Conservation (phyloP, 495 filamentous ascomycete species). For the Neurospora sp. region DNA sequence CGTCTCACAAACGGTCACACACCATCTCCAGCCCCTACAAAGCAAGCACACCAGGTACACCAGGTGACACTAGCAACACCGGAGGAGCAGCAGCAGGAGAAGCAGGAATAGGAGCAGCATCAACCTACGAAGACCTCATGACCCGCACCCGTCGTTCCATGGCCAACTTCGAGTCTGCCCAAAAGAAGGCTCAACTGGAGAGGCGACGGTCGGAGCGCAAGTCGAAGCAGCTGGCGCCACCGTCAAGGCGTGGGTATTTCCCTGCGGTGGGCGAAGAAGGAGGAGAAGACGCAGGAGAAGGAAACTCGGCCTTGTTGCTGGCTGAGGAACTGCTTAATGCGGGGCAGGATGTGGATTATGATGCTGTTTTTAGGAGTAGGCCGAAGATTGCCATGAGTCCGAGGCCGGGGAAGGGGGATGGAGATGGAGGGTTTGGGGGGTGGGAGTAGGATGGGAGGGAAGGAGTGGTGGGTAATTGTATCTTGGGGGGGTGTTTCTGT, state of each 20-base stretch:
- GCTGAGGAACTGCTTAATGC: slow-evolving; percentile 21
- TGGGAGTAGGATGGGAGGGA: not conserved
- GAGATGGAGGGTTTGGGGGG: slow-evolving; percentile 2
- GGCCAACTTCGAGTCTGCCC: slow-evolving; percentile 47
- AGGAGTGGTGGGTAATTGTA: not conserved
- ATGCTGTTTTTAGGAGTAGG: slow-evolving; percentile 75
- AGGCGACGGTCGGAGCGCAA: slow-evolving; percentile 42
- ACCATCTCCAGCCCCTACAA: slow-evolving; percentile 10
- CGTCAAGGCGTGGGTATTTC: slow-evolving; percentile 22
- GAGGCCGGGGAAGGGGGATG: slow-evolving; percentile 36
- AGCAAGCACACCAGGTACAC: not conserved
- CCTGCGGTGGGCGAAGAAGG: slow-evolving; percentile 29
- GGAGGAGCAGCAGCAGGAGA: not conserved
- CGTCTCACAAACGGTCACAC: slow-evolving; percentile 15
- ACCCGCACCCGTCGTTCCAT: slow-evolving; percentile 79
- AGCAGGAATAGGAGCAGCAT: not conserved
- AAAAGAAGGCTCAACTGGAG: slow-evolving; percentile 45
- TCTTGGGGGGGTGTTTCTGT: not conserved
- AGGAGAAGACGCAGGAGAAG: not conserved
- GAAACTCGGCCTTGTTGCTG: slow-evolving; percentile 16
- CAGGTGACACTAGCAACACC: not conserved
- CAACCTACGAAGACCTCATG: slow-evolving; percentile 40
- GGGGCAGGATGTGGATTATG: slow-evolving; percentile 72
- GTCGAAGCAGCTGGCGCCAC: slow-evolving; percentile 22
- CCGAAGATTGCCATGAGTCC: slow-evolving; percentile 73